A percentile compares a stretch with the other conserved stretches of the same genome.
These are phyloP conservation scores for Pseudogymnoascus sp. DNA, from an alignment of 2,329 filamentous ascomycete species.

Conservation along the genomic window DNA sequence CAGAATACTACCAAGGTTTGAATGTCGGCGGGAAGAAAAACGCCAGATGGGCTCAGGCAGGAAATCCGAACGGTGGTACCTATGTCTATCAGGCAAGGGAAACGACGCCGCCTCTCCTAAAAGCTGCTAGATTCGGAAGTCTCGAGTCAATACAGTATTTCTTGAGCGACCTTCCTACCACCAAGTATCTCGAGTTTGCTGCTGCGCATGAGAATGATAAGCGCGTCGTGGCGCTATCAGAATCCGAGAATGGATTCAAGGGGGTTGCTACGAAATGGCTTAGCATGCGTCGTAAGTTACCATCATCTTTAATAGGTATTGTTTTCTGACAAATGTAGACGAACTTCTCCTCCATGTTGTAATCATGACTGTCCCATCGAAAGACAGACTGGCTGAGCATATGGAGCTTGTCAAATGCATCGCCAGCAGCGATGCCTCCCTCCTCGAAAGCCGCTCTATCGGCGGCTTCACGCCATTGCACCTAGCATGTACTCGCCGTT, in stretches of 20 bases:
- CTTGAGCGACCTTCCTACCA: conserved; percentile 59
- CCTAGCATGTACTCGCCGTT: conserved; percentile 53
- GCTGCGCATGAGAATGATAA: conserved; percentile 53
- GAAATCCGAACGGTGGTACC: conserved; percentile 46
- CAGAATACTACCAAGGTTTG: conserved; percentile 68
- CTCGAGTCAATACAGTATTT: conserved; percentile 72
- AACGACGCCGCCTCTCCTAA: conserved; percentile 50
- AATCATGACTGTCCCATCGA: conserved; percentile 36
- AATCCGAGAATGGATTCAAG: conserved; percentile 56
- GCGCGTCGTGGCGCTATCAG: conserved; percentile 52
- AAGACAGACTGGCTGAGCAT: conserved; percentile 30
- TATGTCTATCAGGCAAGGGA: conserved; percentile 34
- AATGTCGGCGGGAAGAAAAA: conserved; percentile 69
- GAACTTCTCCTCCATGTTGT: conserved; percentile 61
- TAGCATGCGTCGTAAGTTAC: conserved; percentile 46
- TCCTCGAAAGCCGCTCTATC: conserved; percentile 53
- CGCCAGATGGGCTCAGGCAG: conserved; percentile 64
- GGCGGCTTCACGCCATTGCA: conserved; percentile 59
- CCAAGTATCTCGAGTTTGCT: conserved; percentile 62
- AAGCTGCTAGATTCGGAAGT: conserved; percentile 48
- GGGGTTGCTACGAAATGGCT: conserved; percentile 56
- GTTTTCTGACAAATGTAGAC: conserved; percentile 33
- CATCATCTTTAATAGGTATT: neutral
- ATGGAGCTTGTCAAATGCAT: conserved; percentile 58
- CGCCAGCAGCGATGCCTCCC: conserved; percentile 51